Evolutionary conservation across 805 yeast genomes (phyloP).

Genomic region (Grigorovia humatica): DNA sequence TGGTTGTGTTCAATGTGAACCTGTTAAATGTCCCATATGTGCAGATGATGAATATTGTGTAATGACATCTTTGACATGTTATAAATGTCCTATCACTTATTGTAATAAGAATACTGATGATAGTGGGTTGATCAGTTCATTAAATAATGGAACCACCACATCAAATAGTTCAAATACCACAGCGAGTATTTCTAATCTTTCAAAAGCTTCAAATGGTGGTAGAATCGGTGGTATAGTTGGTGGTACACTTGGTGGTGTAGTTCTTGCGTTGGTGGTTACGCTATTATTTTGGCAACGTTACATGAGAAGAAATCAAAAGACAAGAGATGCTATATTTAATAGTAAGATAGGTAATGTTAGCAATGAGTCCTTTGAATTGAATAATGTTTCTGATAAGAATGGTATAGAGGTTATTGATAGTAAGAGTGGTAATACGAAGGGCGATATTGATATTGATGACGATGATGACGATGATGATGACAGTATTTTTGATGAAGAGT

Average conservation of each 20-base stretch:
- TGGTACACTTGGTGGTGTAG: constrained; percentile 58
- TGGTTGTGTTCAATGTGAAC: constrained; percentile 36
- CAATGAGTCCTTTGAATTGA: constrained; percentile 4
- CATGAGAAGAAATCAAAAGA: constrained; percentile 27
- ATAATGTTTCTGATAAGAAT: constrained; percentile 20
- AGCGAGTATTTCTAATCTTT: constrained; percentile 9
- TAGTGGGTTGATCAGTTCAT: background rate
- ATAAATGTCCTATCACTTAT: constrained; percentile 43
- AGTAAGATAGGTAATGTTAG: constrained; percentile 7
- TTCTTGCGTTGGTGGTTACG: constrained; percentile 29
- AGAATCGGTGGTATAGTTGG: constrained; percentile 66
- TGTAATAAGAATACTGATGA: constrained; percentile 29
- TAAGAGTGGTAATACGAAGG: background rate
- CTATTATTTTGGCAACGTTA: constrained; percentile 32
- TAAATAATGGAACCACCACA: constrained; percentile 1
- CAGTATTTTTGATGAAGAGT: background rate
- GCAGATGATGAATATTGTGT: constrained; percentile 42
- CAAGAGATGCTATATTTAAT: constrained; percentile 17
- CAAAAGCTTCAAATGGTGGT: constrained; percentile 50
- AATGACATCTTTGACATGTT: constrained; percentile 46
- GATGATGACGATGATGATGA: constrained; percentile 5
- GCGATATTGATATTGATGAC: constrained; percentile 1
- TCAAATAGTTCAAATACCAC: background rate
- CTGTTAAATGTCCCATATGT: constrained; percentile 48
- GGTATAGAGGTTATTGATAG: constrained; percentile 12